A percentile compares a stretch with the other conserved stretches of the same genome.
phyloP scores from a whole-genome alignment of 2,329 filamentous ascomycete genomes.

The Sporothrix pseudoabietina region DNA sequence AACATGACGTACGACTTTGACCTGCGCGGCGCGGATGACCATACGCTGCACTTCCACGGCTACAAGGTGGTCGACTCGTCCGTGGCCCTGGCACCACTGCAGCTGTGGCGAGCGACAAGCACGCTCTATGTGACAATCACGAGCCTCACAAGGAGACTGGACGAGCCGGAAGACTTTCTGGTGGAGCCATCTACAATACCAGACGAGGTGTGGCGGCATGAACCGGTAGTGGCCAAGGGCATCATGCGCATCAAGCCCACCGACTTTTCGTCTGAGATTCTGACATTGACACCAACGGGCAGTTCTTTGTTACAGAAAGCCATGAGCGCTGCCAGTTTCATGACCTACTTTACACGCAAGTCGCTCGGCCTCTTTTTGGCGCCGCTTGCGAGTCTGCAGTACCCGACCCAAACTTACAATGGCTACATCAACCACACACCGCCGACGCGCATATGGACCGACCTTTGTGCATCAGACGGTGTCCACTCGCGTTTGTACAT shows the following conservation, averaged over 20 bases:
- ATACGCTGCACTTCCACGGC: slow-evolving; percentile 60
- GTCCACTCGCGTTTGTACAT: slow-evolving; percentile 57
- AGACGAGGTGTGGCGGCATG: slow-evolving; percentile 44
- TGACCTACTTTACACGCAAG: slow-evolving; percentile 59
- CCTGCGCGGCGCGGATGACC: slow-evolving; percentile 57
- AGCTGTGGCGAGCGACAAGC: slow-evolving; percentile 64
- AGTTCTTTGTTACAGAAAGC: slow-evolving; percentile 49
- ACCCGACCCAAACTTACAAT: slow-evolving; percentile 51
- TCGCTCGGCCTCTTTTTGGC: slow-evolving; percentile 57
- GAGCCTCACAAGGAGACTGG: slow-evolving; percentile 35
- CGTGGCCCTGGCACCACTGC: slow-evolving; percentile 56
- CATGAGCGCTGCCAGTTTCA: slow-evolving; percentile 52
- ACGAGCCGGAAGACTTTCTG: neutral
- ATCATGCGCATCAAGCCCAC: slow-evolving; percentile 58
- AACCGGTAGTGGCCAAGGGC: slow-evolving; percentile 57
- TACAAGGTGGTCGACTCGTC: slow-evolving; percentile 65
- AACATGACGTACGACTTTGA: slow-evolving; percentile 65
- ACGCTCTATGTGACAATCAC: slow-evolving; percentile 65
- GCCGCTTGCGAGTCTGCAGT: slow-evolving; percentile 59
- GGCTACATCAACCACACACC: slow-evolving; percentile 57
- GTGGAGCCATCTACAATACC: slow-evolving; percentile 36
- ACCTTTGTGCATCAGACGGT: slow-evolving; percentile 55
- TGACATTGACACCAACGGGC: slow-evolving; percentile 57
- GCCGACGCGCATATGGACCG: slow-evolving; percentile 46
- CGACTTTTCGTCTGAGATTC: slow-evolving; percentile 59